Percentiles rank a stretch among this genome's conserved stretches.
Conservation (phyloP, 208 protist genomes). For the Tetramitus jugosus region DNA sequence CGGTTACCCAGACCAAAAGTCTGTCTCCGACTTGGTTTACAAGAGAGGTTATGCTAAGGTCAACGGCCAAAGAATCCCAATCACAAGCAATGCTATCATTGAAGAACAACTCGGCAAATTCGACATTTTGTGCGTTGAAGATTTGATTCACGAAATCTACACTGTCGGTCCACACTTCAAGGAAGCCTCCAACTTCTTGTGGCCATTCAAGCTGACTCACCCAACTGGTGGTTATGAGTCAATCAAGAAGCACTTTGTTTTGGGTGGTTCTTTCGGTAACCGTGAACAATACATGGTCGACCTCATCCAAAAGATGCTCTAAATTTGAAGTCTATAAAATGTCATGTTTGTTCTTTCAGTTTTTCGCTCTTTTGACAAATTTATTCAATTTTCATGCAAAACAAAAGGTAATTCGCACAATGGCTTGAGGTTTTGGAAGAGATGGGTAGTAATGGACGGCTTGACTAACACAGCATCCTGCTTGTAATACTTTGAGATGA, state of each 20-base stretch:
- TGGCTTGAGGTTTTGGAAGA: too few relatives aligned
- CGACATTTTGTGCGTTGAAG: constrained; percentile 95
- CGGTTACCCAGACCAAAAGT: constrained; percentile 94
- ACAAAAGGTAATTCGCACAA: too few relatives aligned
- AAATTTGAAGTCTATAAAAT: constrained; percentile 38
- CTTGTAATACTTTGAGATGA: too few relatives aligned
- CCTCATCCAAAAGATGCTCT: constrained; percentile 95
- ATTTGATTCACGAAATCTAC: constrained; percentile 99
- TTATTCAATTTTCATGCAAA: too few relatives aligned
- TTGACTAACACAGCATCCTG: too few relatives aligned
- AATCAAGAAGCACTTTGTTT: constrained; percentile 93
- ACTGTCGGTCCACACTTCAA: constrained; percentile 97
- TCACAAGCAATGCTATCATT: constrained; percentile 88
- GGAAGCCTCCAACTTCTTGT: constrained; percentile 91
- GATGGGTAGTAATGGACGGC: too few relatives aligned
- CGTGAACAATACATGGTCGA: constrained; percentile 97
- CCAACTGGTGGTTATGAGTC: constrained; percentile 90
- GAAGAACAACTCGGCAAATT: constrained; percentile 84
- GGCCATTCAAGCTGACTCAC: constrained; percentile 94
- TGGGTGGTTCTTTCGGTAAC: constrained; percentile 98
- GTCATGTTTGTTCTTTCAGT: background rate
- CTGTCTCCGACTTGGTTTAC: constrained; percentile 94
- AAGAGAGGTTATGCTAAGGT: constrained; percentile 97
- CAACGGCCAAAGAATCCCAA: constrained; percentile 91
- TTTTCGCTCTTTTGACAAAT: too few relatives aligned